Base-by-base conservation (phyloP, 2,329 filamentous ascomycete genomes). In the Acrocalymma vagum region DNA sequence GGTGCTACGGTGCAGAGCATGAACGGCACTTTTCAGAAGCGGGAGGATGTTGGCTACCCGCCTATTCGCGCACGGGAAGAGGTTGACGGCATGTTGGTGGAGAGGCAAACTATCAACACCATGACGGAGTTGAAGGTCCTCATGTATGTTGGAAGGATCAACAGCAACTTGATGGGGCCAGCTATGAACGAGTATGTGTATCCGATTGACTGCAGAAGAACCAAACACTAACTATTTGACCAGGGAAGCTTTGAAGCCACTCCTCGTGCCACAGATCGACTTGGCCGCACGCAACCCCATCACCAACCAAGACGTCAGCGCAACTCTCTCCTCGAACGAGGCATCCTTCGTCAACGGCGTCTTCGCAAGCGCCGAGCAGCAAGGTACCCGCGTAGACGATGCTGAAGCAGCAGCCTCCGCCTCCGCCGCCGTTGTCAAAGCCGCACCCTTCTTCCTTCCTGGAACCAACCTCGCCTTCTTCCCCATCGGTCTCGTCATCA, bases 281-380 rank as follows among this genome's bases (percentile, higher is more conserved):
- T 78, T 91, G 30, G 78, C 80, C 9, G 86, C 78, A n/a, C 73
- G 69, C 26, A 81, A 62, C 53, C 56, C 73, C 18, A 65, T 33
- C 6, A 51, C 69, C 10, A 82, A 82, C 47, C 62, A 74, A 55
- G 66, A 70, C 1, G 75, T 88, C 42, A 78, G 72, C 57, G 86
- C 86, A 33, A 84, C 81, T 22, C 80, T 90, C 34, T 85, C 85
- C 8, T 79, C 82, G 45, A 84, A 86, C 67, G 84, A 89, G 64
- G 86, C 87, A 11, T 79, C 81, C 6, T 91, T 90, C 55, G 79
- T 90, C 25, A 81, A 80, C 10, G 87, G 87, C 35, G 79, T 87
- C 55, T 90, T 90, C 69, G 81, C 85, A 38, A 70, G 78, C 33
- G 72, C 80, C 10, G 45, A 20, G 8, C 8, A n/a, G 62, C n/a